These are phyloP conservation scores for Trichomonascaceae sp. DNA, from an alignment of 1,139 yeast genomes.

Conservation along the genomic window DNA sequence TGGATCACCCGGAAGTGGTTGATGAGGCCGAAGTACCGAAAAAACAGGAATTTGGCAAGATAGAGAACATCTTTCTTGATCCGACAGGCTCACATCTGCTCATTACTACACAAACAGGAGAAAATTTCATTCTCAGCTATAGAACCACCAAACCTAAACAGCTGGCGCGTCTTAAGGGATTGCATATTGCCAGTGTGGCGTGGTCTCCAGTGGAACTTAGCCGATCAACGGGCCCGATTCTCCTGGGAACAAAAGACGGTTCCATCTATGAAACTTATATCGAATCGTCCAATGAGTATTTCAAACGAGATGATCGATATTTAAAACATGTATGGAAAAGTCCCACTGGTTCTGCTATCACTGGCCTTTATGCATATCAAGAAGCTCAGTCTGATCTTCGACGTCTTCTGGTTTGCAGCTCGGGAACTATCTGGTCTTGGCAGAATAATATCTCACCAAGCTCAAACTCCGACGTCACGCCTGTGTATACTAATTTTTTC, in stretches of 20 bases:
- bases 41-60: constrained; percentile 27
- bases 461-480: constrained; percentile 23
- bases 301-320: constrained; percentile 38
- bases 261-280: constrained; percentile 41
- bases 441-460: constrained; percentile 23
- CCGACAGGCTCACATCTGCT: constrained; percentile 46
- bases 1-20: constrained; percentile 50
- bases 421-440: constrained; percentile 41
- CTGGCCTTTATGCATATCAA: constrained; percentile 31
- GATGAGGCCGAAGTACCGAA: constrained; percentile 34
- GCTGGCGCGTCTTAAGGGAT: constrained; percentile 40
- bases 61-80: constrained; percentile 41
- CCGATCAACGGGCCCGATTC: constrained; percentile 41
- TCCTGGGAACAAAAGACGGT: constrained; percentile 46
- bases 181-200: constrained; percentile 37
- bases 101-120: constrained; percentile 40
- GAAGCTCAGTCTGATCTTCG: constrained; percentile 20
- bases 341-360: constrained; percentile 29
- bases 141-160: constrained; percentile 35
- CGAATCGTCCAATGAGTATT: constrained; percentile 41
- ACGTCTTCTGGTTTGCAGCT: constrained; percentile 33
- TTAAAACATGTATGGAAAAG: constrained; percentile 37
- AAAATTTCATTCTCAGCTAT: constrained; percentile 41
- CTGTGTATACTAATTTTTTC: constrained; percentile 28
- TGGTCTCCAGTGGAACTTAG: constrained; percentile 40